Conservation (phyloP, 164 flowering plant genomes). For the Vitis cinerea region DNA sequence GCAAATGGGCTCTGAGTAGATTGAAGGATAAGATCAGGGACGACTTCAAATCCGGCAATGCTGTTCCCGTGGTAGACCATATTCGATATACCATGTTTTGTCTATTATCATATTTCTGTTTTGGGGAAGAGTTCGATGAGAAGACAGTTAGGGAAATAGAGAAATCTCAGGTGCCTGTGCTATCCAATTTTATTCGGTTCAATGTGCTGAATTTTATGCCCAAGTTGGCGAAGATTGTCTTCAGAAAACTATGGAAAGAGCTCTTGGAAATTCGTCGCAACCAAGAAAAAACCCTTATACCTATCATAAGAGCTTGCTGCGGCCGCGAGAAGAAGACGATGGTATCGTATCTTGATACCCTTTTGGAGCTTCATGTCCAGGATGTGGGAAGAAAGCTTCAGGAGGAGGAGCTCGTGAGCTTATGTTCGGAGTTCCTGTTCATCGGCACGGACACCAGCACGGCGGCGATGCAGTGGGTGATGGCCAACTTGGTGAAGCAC, state of each 20-base stretch:
- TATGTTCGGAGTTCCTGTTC: constrained; percentile 35
- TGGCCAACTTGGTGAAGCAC: constrained; percentile 32
- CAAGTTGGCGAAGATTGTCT: constrained; percentile 22
- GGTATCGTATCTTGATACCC: constrained; percentile 28
- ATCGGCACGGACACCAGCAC: constrained; percentile 40
- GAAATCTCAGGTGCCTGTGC: neutral
- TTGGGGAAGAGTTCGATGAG: constrained; percentile 42
- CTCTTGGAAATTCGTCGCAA: constrained; percentile 12
- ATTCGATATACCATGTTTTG: constrained; percentile 35
- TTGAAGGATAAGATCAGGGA: too few species aligned
- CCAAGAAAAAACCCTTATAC: constrained; percentile 18
- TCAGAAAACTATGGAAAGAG: constrained; percentile 24
- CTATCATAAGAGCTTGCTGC: constrained; percentile 17
- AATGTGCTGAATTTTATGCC: constrained; percentile 30
- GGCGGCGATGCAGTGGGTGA: constrained; percentile 31
- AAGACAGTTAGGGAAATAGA: constrained; percentile 23
- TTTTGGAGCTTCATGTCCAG: constrained; percentile 25
- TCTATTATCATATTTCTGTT: constrained; percentile 39
- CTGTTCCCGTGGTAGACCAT: constrained; percentile 16
- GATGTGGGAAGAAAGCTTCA: constrained; percentile 26
- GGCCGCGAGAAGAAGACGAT: too few species aligned
- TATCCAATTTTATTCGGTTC: constrained; percentile 5
- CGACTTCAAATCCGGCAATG: constrained; percentile 1
- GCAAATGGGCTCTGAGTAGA: constrained; percentile 6
- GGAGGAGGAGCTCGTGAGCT: constrained; percentile 30